Percentiles rank a stretch among this genome's conserved stretches.
phyloP scores from a whole-genome alignment of 225 moss, liverwort and hornwort genomes.

The Climacium dendroides region DNA sequence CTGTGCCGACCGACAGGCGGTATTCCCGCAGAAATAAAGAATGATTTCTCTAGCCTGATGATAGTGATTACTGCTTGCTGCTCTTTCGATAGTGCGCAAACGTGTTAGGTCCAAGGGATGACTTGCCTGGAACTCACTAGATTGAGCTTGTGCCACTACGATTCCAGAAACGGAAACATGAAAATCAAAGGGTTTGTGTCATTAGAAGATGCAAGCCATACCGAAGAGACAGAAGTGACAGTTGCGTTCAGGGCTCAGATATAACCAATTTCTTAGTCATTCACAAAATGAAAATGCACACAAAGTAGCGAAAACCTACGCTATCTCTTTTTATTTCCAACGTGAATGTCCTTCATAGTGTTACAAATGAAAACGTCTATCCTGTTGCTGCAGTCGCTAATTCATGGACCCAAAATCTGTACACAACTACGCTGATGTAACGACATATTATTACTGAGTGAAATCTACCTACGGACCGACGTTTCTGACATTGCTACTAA shows the following conservation, averaged over 20 bases:
- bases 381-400: neutral
- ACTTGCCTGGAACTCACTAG: neutral
- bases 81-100: neutral
- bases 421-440: neutral
- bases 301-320: neutral
- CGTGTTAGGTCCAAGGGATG: neutral
- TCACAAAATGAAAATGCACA: neutral
- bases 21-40: neutral
- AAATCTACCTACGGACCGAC: neutral
- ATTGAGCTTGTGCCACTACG: neutral
- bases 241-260: neutral
- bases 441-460: neutral
- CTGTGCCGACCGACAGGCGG: conserved; percentile 1
- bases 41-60: neutral
- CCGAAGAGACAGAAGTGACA: neutral
- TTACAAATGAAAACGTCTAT: neutral
- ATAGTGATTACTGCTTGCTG: neutral
- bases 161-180: neutral
- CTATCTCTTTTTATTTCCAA: neutral
- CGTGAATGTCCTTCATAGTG: neutral
- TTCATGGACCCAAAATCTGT: neutral
- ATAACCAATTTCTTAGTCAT: neutral
- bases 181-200: neutral
- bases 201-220: neutral
- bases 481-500: neutral